These are phyloP conservation scores for Dothiorella sarmentorum DNA, from an alignment of 2,329 filamentous ascomycete genomes.

Conservation along the genomic window DNA sequence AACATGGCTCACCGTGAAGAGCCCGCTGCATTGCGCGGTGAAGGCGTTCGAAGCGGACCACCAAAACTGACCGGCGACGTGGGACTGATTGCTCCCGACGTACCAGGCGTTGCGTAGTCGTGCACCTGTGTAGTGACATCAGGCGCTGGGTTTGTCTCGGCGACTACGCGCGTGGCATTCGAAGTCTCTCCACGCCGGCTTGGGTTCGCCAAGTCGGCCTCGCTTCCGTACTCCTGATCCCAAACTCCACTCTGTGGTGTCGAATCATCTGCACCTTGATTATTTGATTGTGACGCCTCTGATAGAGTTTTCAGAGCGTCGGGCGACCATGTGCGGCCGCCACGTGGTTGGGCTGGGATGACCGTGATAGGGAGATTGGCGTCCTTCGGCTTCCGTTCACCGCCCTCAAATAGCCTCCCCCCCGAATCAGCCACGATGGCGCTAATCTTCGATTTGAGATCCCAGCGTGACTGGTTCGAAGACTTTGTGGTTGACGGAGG, in stretches of 20 bases:
- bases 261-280: not conserved
- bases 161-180: not conserved
- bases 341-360: constrained; percentile 56
- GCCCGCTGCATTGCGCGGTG: not conserved
- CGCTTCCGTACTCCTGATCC: not conserved
- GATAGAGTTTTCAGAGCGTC: constrained; percentile 24
- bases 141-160: not conserved
- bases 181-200: not conserved
- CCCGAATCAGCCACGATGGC: constrained; percentile 50
- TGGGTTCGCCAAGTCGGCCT: not conserved
- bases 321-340: constrained; percentile 55
- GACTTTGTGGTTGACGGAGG: not conserved
- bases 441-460: constrained; percentile 45
- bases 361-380: constrained; percentile 55
- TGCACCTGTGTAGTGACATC: not conserved
- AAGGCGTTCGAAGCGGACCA: not conserved
- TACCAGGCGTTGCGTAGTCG: constrained; percentile 1
- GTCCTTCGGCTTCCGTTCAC: constrained; percentile 32
- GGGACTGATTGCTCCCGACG: not conserved
- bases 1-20: not conserved
- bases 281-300: not conserved
- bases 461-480: constrained; percentile 42
- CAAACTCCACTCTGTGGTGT: not conserved
- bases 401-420: constrained; percentile 42
- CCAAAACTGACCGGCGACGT: not conserved